Evolutionary conservation across 208 protist genomes (phyloP), one percentile per base, ranked within the genome.

Genomic region (Porcisia deanei): DNA sequence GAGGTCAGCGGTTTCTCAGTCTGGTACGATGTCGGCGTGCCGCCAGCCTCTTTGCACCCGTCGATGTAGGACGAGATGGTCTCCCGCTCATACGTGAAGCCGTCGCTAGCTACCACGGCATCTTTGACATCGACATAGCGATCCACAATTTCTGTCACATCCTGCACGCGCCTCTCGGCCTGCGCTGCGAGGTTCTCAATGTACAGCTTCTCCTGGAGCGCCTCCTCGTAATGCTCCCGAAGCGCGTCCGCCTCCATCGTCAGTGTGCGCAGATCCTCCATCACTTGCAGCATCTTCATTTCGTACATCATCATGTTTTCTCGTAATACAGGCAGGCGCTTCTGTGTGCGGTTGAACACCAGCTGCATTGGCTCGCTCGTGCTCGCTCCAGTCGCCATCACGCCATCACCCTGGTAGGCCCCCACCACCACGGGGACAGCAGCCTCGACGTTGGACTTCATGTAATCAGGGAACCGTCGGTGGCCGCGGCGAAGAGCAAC

Each of bases 21-120:
- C 71, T 91, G 91, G 71, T 96, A 84, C 14, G 92, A 96, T 55
- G 85, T 85, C 55, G 92, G 90, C 41, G 84, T 81, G 60, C 78
- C 84, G 53, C 87, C 88, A 16, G 78, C 61, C 55, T 85, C 73
- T 60, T 83, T 74, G 79, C 87, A 91, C 41, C 81, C 77, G 2
- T 92, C 78, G 43, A 94, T 84, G 77, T 94, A 98, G 37, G 87
- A 76, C 12, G 87, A 87, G 54, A 98, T 96, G 20, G 85, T 85
- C 60, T 91, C 83, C 7, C 94, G 88, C 75, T 98, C 92, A 82
- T 98, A 98, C 34, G 94, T 98, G 86, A 93, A 92, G 20, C 97
- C 97, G 68, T 98, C 94, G 71, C 86, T 89, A 52, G 94, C 90
- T 34, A 97, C 87, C 41, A 98, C 97, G 30, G 95, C 91, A 60